Percentiles rank a stretch among this genome's conserved stretches.
Evolutionary conservation across 2,329 filamentous ascomycete genomes (phyloP).

Genomic region (Alternaria gaisen): DNA sequence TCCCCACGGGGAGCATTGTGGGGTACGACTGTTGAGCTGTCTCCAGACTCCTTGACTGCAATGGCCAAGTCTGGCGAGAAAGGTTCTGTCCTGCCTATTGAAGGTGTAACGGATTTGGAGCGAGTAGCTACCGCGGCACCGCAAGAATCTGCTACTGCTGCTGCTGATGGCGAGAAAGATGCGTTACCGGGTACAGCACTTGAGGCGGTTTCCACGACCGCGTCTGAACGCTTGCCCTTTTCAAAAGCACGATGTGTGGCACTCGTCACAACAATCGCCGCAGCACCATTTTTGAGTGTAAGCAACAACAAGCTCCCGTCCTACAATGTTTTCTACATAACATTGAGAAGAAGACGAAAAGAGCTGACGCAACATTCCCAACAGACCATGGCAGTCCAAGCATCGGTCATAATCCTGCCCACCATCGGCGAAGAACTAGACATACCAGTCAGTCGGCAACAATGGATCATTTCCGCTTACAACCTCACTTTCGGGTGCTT

Average conservation of each 20-base stretch:
- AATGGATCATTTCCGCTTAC: constrained; percentile 74
- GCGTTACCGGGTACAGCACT: background rate
- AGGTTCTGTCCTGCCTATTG: background rate
- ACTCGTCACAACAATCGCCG: constrained; percentile 38
- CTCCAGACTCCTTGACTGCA: background rate
- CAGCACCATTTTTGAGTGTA: constrained; percentile 47
- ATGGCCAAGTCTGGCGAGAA: background rate
- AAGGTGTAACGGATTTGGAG: constrained; percentile 11
- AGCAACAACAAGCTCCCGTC: constrained; percentile 1
- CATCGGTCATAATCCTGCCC: constrained; percentile 69
- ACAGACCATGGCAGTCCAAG: constrained; percentile 66
- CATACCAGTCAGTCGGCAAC: constrained; percentile 67
- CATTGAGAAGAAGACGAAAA: too few species aligned
- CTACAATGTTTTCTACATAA: background rate
- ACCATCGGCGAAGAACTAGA: constrained; percentile 65
- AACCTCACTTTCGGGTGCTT: constrained; percentile 73
- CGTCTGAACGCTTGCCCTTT: constrained; percentile 33
- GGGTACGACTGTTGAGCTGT: background rate
- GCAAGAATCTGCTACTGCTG: background rate
- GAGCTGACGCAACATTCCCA: too few species aligned
- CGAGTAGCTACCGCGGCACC: constrained; percentile 4
- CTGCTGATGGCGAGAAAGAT: constrained; percentile 1
- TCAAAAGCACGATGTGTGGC: constrained; percentile 43
- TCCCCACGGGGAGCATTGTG: background rate
- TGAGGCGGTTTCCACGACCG: constrained; percentile 11